A percentile compares a stretch with the other conserved stretches of the same genome.
phyloP scores from a whole-genome alignment of 2,329 filamentous ascomycete species.

The Aureobasidium sp. region DNA sequence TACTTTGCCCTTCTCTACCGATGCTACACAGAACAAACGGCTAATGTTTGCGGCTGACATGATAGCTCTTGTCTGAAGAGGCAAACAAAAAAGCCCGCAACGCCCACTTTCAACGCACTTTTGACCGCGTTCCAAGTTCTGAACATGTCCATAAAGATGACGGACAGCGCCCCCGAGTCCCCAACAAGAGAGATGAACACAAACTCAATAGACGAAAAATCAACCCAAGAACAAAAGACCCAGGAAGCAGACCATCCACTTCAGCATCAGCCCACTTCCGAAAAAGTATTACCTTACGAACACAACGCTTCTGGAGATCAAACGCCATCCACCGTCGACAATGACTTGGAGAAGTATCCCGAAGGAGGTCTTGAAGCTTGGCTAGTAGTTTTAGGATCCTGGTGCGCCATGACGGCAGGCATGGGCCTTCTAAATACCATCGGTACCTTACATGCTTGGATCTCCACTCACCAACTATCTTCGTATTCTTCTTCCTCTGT shows the following conservation, averaged over 20 bases:
- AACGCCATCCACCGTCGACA: background rate
- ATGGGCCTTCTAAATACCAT: slow-evolving; percentile 37
- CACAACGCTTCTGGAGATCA: background rate
- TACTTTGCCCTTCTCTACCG: background rate
- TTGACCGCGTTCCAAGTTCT: background rate
- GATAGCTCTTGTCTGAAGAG: background rate
- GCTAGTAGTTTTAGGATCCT: slow-evolving; percentile 78
- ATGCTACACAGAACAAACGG: background rate
- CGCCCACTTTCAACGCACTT: background rate
- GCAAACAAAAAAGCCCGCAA: background rate
- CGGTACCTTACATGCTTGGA: slow-evolving; percentile 19
- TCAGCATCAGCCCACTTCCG: background rate
- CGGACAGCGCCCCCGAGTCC: background rate
- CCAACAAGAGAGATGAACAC: background rate
- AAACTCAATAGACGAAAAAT: background rate
- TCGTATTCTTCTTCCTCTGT: slow-evolving; percentile 19
- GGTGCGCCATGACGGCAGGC: slow-evolving; percentile 53
- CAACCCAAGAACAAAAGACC: background rate
- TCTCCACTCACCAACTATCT: slow-evolving; percentile 19
- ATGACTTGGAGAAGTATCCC: slow-evolving; percentile 46
- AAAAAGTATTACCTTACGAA: background rate
- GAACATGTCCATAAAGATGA: background rate
- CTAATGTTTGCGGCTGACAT: background rate
- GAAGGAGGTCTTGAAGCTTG: slow-evolving; percentile 74
- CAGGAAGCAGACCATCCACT: background rate